Evolutionary conservation across 73 alveolate genomes (phyloP), one percentile per base, ranked within the genome.

Genomic region (Symbiodinium pilosum): DNA sequence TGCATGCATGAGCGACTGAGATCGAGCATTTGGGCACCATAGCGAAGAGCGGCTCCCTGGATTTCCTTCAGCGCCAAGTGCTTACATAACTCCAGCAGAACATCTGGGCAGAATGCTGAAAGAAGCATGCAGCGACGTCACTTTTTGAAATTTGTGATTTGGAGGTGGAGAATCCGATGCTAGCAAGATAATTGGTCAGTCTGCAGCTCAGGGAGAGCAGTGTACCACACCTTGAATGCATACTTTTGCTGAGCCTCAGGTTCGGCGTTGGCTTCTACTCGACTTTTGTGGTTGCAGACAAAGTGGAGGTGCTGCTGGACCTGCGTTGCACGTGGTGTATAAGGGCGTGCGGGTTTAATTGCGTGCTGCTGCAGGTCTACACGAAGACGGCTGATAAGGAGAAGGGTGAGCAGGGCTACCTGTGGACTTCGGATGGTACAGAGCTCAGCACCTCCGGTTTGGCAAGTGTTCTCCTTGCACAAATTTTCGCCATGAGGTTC

Each of bases 1-100:
- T n/a, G n/a, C n/a, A n/a, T n/a, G n/a, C n/a, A n/a, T n/a, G 73
- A n/a, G 38, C 7, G 81, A 14, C 81, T 30, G 87, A 91, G 96
- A 44, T 93, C 34, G 99, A 93, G 87, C 93, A 93, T 59, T 83
- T 93, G 87, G 99, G 99, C 68, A 99, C 99, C 88, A 99, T 99
- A 86, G 99, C 99, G 93, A 99, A 99, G 99, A 99, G 99, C 81
- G 99, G 99, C 75, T 99, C 99, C 94, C 99, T 99, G 99, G 99
- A 99, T 54, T 99, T 99, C 99, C 99, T 54, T 99, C 99, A 99
- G 99, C 96, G 96, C 44, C 42, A 11, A 7, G 54, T 26, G 38
- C 96, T 42, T 36, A 64, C 71, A 11, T 40, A 59, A n/a, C 3
- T 11, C 1, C 43, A 5, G 28, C 77, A 24, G 20, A 30, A 30